phyloP scores from a whole-genome alignment of 495 filamentous ascomycete species.

The Lophium mytilinum region DNA sequence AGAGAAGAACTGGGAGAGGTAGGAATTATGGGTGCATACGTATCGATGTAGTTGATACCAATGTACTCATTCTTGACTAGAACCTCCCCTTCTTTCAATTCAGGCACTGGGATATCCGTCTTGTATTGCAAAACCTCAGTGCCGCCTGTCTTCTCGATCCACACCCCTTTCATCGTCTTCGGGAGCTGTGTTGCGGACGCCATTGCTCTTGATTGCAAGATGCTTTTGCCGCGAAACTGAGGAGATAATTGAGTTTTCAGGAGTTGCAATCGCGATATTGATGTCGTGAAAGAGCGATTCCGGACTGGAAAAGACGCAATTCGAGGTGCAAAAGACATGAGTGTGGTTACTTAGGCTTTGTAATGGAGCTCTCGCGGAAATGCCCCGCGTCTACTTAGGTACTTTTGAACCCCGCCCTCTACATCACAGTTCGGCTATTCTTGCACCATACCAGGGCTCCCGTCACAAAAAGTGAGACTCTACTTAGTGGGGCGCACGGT shows the following conservation, averaged over 20 bases:
- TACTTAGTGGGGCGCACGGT: no score
- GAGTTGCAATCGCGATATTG: background rate
- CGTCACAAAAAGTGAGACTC: no score
- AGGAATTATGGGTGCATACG: slow-evolving; percentile 34
- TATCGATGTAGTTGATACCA: slow-evolving; percentile 87
- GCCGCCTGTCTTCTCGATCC: slow-evolving; percentile 70
- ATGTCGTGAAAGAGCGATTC: background rate
- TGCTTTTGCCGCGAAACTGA: slow-evolving; percentile 1
- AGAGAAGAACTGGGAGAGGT: background rate
- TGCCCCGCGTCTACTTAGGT: no score
- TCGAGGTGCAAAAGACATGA: slow-evolving; percentile 5
- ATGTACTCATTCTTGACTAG: slow-evolving; percentile 80
- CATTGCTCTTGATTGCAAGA: slow-evolving; percentile 30
- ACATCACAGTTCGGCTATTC: no score
- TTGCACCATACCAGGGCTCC: no score
- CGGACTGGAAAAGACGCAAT: background rate
- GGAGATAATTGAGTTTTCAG: background rate
- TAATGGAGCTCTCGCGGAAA: no score
- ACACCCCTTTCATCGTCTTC: slow-evolving; percentile 66
- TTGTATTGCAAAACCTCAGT: slow-evolving; percentile 68
- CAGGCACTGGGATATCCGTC: slow-evolving; percentile 68
- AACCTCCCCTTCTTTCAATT: slow-evolving; percentile 59
- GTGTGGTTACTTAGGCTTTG: background rate
- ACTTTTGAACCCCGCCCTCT: no score
- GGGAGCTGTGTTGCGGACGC: slow-evolving; percentile 37